Base-by-base conservation (phyloP, 352 stramenopile species). In the Phytophthora uliginosa region DNA sequence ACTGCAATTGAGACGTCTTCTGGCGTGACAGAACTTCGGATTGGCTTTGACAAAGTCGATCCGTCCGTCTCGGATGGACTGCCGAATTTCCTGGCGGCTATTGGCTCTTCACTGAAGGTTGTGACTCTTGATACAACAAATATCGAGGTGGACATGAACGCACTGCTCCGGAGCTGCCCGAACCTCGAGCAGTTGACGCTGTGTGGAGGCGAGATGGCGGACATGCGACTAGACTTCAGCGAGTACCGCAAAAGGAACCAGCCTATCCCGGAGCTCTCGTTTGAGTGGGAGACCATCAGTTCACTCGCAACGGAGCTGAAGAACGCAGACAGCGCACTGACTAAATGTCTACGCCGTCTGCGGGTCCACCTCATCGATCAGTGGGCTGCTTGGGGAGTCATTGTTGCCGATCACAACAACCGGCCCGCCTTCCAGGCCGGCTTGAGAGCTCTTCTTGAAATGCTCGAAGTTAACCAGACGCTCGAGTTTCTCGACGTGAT, bases 401-500 rank as follows among this genome's bases (percentile, higher is more conserved):
- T 65, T 59, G 45, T 65, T 28, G 55, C 54, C 47, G 45, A 66
- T 22, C 10, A 24, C 22, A 60, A 58, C 31, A 59, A 71, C 45
- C 63, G 55, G 4, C 65, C 65, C 22, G 57, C 56, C n/a, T 72
- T 72, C 17, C 56, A 66, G 57, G 54, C 53, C 48, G 53, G 54
- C 7, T 31, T 71, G 9, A 53, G 55, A 2, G 45, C 47, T 0
- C 68, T 71, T 31, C 55, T 71, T 1, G 24, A 66, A 1, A 75
- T 75, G 68, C 28, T 75, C 3, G 36, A 51, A 28, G 31, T 33
- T 1, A 75, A 75, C 40, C 24, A 50, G 13, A 48, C 45, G 9
- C 38, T 75, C 26, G 54, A 71, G 33, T 75, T 71, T 54, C 45
- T 75, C 4, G 68, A 75, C 48, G 26, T 75, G 4, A 28, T 75